phyloP scores from a whole-genome alignment of 192 early-diverging fungal species.

The Entomortierella chlamydospora region DNA sequence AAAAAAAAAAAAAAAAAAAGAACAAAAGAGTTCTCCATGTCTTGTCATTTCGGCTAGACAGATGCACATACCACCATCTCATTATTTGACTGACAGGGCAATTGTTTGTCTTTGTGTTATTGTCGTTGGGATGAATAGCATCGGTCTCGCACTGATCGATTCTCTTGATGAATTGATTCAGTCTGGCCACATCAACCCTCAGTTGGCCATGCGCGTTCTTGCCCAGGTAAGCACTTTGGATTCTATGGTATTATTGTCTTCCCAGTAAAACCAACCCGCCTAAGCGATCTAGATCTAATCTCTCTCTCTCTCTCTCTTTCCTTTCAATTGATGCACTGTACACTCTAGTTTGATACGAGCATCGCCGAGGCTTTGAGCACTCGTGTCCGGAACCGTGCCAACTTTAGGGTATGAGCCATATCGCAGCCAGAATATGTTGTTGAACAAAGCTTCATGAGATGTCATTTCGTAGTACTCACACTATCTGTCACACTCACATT shows the following conservation, averaged over 20 bases:
- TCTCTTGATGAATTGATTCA: conserved; percentile 96
- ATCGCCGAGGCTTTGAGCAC: conserved; percentile 89
- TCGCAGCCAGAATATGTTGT: too few species aligned
- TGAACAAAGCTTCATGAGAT: too few species aligned
- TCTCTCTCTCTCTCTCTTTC: not conserved
- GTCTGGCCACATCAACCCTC: conserved; percentile 89
- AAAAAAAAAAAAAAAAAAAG: too few species aligned
- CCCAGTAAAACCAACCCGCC: too few species aligned
- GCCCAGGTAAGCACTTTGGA: conserved; percentile 68
- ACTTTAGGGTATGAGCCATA: conserved; percentile 76
- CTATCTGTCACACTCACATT: too few species aligned
- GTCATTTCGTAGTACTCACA: too few species aligned
- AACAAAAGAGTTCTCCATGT: not conserved
- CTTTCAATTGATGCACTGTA: not conserved
- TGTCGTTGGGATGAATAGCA: conserved; percentile 50
- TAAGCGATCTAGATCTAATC: not conserved
- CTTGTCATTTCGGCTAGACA: not conserved
- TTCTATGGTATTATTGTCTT: too few species aligned
- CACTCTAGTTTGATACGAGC: conserved; percentile 80
- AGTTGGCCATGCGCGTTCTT: conserved; percentile 93
- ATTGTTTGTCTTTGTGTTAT: not conserved
- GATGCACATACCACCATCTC: not conserved
- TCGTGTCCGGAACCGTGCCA: conserved; percentile 83
- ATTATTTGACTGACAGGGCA: not conserved
- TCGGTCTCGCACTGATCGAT: conserved; percentile 94